Conservation (phyloP, 495 filamentous ascomycete genomes). For the Aspergillus sclerotiicarbonarius region DNA sequence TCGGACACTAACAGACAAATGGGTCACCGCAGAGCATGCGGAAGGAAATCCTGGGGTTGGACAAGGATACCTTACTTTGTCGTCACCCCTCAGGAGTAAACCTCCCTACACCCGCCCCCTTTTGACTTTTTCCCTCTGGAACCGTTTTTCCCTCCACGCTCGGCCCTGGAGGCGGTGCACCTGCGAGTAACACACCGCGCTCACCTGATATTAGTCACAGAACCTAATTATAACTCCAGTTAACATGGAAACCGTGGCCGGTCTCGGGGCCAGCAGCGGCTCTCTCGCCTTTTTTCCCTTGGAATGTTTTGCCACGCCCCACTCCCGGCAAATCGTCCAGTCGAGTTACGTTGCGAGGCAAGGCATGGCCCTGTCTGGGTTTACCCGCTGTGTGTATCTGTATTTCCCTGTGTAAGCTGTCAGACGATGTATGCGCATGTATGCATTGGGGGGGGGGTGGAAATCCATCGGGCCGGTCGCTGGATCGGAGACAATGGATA, state of each 20-base stretch:
- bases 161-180: constrained; percentile 5
- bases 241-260: constrained; percentile 23
- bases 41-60: not conserved
- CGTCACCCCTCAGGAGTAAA: not conserved
- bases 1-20: not conserved
- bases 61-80: not conserved
- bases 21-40: not conserved
- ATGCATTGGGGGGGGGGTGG: not conserved
- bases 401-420: not conserved
- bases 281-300: constrained; percentile 21
- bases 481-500: not conserved
- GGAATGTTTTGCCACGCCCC: constrained; percentile 43
- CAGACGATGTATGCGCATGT: not conserved
- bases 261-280: constrained; percentile 30
- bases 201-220: constrained; percentile 4
- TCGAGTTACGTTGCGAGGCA: not conserved
- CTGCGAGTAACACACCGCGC: not conserved
- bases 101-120: not conserved
- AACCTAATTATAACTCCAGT: constrained; percentile 2
- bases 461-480: too few relatives aligned
- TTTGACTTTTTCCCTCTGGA: not conserved
- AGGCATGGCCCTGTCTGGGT: constrained; percentile 5
- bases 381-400: constrained; percentile 2
- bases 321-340: constrained; percentile 16
- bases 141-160: not conserved